A percentile compares a stretch with the other conserved stretches of the same genome.
These are phyloP conservation scores for Endoconidiophora polonica DNA, from an alignment of 2,329 filamentous ascomycete species.

Conservation along the genomic window DNA sequence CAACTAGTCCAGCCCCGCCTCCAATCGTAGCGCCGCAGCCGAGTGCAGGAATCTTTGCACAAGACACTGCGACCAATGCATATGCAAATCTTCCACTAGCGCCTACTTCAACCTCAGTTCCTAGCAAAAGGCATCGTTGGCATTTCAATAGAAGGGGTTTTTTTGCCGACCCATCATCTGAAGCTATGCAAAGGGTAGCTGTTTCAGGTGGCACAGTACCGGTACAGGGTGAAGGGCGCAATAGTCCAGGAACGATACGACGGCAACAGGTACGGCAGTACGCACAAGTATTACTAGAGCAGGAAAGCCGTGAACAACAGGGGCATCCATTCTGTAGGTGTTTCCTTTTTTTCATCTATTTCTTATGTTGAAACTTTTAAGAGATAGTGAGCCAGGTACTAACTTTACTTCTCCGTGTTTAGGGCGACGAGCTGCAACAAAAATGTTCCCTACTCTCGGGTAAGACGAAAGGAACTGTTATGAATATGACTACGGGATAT, in stretches of 20 bases:
- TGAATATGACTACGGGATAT: neutral
- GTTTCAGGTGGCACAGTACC: neutral
- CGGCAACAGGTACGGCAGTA: conserved; percentile 28
- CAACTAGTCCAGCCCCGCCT: neutral
- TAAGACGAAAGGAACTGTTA: conserved; percentile 8
- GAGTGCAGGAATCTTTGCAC: neutral
- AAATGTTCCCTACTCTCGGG: conserved; percentile 26
- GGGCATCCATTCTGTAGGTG: conserved; percentile 25
- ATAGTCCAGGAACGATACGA: conserved; percentile 28
- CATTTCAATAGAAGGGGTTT: too few species aligned
- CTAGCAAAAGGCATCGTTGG: too few species aligned
- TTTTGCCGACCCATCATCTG: too few species aligned
- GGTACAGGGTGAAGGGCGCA: conserved; percentile 17
- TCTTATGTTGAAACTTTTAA: neutral
- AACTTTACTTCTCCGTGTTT: neutral
- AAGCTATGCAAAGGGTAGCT: too few species aligned
- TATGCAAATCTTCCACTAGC: too few species aligned
- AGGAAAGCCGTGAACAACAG: conserved; percentile 15
- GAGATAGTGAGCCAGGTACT: neutral
- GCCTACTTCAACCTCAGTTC: too few species aligned
- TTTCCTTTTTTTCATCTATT: neutral
- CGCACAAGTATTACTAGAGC: conserved; percentile 27
- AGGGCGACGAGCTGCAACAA: conserved; percentile 28
- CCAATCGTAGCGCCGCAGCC: neutral
- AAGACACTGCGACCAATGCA: neutral